Evolutionary conservation across 1,284 basidiomycete species (phyloP).

Genomic region (Austroboletus olivaceoglutinosus): DNA sequence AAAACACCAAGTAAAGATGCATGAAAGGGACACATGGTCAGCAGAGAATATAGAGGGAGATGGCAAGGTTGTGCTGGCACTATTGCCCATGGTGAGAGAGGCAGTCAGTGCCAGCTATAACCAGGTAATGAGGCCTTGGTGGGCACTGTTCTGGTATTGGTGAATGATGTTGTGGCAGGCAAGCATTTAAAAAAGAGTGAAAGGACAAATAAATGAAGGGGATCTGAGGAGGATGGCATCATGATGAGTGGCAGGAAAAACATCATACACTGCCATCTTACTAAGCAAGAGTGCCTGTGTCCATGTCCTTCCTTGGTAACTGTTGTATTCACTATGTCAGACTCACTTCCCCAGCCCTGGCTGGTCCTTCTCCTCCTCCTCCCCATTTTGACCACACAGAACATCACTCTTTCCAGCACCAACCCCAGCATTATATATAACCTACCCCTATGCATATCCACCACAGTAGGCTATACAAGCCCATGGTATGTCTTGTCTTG

Average conservation of each 20-base stretch:
- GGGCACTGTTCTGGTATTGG: too few species aligned
- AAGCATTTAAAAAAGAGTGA: conserved; percentile 18
- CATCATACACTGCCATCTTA: too few species aligned
- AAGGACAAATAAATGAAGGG: conserved; percentile 9
- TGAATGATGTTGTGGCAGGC: too few species aligned
- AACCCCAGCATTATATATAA: conserved; percentile 47
- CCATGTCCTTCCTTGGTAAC: conserved; percentile 8
- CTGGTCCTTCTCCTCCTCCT: conserved; percentile 13
- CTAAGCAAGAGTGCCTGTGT: not conserved
- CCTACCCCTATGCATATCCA: conserved; percentile 44
- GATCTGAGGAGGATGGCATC: too few species aligned
- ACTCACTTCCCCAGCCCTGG: conserved; percentile 21
- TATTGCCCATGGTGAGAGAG: too few species aligned
- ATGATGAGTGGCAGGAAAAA: too few species aligned
- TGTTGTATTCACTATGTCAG: conserved; percentile 16
- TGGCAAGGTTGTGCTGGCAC: too few species aligned
- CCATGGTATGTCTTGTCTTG: conserved; percentile 42
- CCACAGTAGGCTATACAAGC: conserved; percentile 38
- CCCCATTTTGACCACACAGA: conserved; percentile 30
- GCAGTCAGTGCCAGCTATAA: too few species aligned
- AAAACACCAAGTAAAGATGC: too few species aligned
- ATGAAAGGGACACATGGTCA: too few species aligned
- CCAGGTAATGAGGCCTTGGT: too few species aligned
- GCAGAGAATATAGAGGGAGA: too few species aligned
- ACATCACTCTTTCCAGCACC: conserved; percentile 41